Evolutionary conservation across 2,329 filamentous ascomycete genomes (phyloP), one percentile per base, ranked within the genome.

Genomic region (Ceratocystis papillata): DNA sequence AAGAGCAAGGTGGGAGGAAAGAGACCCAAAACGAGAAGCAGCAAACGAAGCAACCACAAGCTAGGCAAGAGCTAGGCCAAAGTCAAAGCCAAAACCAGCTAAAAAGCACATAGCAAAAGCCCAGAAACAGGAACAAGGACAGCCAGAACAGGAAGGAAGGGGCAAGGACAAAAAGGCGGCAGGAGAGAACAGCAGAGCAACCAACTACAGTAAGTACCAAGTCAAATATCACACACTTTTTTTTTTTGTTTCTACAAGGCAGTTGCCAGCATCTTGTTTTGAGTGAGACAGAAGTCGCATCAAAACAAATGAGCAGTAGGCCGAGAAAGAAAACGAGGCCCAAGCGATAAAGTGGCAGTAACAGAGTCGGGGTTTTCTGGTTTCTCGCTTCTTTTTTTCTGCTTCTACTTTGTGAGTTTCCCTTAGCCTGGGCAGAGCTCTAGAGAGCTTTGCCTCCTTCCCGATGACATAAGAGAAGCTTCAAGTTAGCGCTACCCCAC

Each of bases 91-190:
- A 64, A 64, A 28, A 30, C 22, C 22, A 57, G 48, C 55, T n/a
- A 30, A 44, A 57, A 15, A 15, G 37, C 33, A 20, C 12, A 55
- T 15, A 28, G 48, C 48, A 57, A 45, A 7, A 57, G 37, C 28
- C 17, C 22, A 55, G 25, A 62, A 60, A 60, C 17, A 20, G 25
- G 25, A 53, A 37, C 28, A n/a, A 53, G 45, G 41, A 46, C 28
- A 53, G 37, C 44, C 17, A 63, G 20, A 28, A 55, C 20, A 63
- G 60, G 60, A 62, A 64, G 62, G 62, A 64, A 64, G 62, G 62
- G 62, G 62, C 62, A 55, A 53, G 28, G 62, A 25, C 28, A 10
- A 20, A 33, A 15, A 12, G n/a, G 20, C 15, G 22, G 37, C 15
- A n/a, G 17, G 25, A 53, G n/a, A 37, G 22, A 30, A 59, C 17